Percentiles rank a stretch among this genome's conserved stretches.
phyloP scores from a whole-genome alignment of 2,329 filamentous ascomycete species.

The Coleophoma crateriformis region DNA sequence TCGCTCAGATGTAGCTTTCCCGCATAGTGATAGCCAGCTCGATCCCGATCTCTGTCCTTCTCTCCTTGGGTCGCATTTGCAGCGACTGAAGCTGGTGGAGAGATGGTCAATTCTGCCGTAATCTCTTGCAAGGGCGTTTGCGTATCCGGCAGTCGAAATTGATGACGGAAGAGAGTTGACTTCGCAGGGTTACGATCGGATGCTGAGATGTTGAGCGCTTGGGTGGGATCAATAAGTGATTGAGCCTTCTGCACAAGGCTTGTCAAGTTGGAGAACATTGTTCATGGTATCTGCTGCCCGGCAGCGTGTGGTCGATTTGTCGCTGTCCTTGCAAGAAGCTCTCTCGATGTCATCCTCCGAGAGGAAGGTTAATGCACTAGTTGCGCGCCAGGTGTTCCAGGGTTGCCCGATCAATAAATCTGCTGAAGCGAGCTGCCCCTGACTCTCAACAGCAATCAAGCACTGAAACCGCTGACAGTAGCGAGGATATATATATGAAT shows the following conservation, averaged over 20 bases:
- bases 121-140: slow-evolving; percentile 96
- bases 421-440: no score
- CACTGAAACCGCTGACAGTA: no score
- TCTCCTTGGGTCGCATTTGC: slow-evolving; percentile 63
- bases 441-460: no score
- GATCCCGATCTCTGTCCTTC: slow-evolving; percentile 57
- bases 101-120: slow-evolving; percentile 88
- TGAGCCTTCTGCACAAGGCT: slow-evolving; percentile 94
- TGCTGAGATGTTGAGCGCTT: slow-evolving; percentile 66
- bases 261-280: slow-evolving; percentile 57
- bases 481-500: no score
- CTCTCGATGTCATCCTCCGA: no score
- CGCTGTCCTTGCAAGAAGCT: no score
- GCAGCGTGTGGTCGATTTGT: background rate
- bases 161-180: slow-evolving; percentile 85
- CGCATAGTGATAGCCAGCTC: slow-evolving; percentile 75
- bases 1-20: slow-evolving; percentile 93
- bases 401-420: no score
- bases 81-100: slow-evolving; percentile 43
- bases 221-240: slow-evolving; percentile 86
- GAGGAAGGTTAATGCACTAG: no score
- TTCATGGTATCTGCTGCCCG: slow-evolving; percentile 19
- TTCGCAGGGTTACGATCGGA: slow-evolving; percentile 83
- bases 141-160: slow-evolving; percentile 89
- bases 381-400: no score